Percentiles rank a stretch among this genome's conserved stretches.
Conservation (phyloP, 176 grass and related monocot genomes). For the Ananas comosus region DNA sequence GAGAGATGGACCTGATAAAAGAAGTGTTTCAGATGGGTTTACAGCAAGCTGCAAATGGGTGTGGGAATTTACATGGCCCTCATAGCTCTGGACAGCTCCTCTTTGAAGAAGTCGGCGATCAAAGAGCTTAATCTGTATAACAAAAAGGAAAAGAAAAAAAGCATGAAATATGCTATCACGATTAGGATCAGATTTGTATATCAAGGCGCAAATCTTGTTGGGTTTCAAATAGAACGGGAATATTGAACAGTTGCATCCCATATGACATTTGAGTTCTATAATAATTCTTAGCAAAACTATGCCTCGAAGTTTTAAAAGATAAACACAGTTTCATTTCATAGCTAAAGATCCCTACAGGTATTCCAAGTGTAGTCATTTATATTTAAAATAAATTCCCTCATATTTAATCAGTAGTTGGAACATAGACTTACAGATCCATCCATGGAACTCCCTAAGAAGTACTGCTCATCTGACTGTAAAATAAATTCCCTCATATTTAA, state of each 20-base stretch:
- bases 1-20: slow-evolving; percentile 51
- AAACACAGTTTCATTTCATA: too few species aligned
- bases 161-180: not conserved
- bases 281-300: too few species aligned
- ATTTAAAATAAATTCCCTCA: slow-evolving; percentile 1
- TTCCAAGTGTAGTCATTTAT: slow-evolving; percentile 1
- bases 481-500: slow-evolving; percentile 7
- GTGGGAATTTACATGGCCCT: slow-evolving; percentile 77
- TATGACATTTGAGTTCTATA: too few species aligned
- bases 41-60: slow-evolving; percentile 55
- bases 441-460: slow-evolving; percentile 70
- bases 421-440: slow-evolving; percentile 58
- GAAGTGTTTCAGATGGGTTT: slow-evolving; percentile 79
- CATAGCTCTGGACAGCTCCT: slow-evolving; percentile 68
- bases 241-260: too few species aligned
- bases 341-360: not conserved
- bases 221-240: too few species aligned
- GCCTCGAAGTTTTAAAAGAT: too few species aligned
- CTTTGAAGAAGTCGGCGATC: slow-evolving; percentile 64
- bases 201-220: not conserved
- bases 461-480: slow-evolving; percentile 47
- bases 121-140: slow-evolving; percentile 80
- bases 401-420: not conserved
- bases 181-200: not conserved
- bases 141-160: slow-evolving; percentile 1